These are phyloP conservation scores for Prunus salicina DNA, from an alignment of 306 rosid species.

Conservation along the genomic window DNA sequence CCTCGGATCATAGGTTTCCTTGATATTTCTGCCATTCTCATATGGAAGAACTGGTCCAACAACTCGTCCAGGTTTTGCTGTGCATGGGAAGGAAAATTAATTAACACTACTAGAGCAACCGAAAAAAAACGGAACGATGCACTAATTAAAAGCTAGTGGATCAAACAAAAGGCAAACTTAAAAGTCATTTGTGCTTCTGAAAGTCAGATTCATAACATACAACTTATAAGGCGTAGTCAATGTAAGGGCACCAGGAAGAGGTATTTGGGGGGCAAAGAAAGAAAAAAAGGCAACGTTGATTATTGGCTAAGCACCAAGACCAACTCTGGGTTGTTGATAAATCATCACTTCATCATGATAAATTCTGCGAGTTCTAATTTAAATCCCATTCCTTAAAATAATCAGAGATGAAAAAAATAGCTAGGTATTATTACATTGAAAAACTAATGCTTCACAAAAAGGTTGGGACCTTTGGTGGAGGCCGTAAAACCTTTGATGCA, in stretches of 20 bases:
- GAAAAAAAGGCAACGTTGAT: neutral
- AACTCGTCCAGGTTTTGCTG: constrained; percentile 76
- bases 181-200: neutral
- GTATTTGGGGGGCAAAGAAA: neutral
- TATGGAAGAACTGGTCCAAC: constrained; percentile 59
- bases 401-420: neutral
- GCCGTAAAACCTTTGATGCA: constrained; percentile 59
- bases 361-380: neutral
- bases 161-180: neutral
- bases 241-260: neutral
- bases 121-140: neutral
- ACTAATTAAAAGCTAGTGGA: neutral
- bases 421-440: neutral
- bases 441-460: neutral
- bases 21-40: constrained; percentile 49
- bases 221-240: neutral
- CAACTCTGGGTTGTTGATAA: neutral
- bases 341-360: neutral
- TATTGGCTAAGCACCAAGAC: neutral
- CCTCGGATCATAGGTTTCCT: constrained; percentile 46
- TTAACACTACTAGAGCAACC: neutral
- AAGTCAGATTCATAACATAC: neutral
- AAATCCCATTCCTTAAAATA: neutral
- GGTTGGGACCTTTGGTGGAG: constrained; percentile 77
- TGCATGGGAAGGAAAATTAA: constrained; percentile 6